phyloP scores from a whole-genome alignment of 148 eudicot species.

The Linanthus parryae region DNA sequence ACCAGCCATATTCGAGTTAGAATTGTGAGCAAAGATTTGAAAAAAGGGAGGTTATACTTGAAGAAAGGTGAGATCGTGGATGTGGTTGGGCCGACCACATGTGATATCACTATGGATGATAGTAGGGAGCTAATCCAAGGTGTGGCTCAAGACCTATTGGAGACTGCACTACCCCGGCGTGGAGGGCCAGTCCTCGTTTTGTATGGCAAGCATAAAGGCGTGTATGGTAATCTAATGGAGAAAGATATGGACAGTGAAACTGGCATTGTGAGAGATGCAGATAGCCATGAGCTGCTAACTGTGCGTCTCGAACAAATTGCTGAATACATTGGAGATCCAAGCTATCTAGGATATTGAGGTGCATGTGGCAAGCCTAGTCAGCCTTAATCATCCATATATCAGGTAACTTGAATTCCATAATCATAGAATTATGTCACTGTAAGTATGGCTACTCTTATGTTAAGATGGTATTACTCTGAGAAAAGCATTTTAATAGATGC shows the following conservation, averaged over 20 bases:
- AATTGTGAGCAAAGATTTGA: conserved; percentile 56
- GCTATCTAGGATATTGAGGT: conserved; percentile 74
- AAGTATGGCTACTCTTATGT: no score
- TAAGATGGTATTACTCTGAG: no score
- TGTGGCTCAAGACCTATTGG: conserved; percentile 67
- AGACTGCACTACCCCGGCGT: conserved; percentile 74
- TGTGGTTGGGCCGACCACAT: conserved; percentile 71
- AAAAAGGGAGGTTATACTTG: conserved; percentile 71
- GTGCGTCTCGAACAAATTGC: conserved; percentile 84
- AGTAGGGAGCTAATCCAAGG: conserved; percentile 72
- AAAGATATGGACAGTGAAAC: conserved; percentile 55
- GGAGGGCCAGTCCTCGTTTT: conserved; percentile 80
- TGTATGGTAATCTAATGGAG: conserved; percentile 70
- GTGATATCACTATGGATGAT: conserved; percentile 87
- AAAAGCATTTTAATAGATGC: no score
- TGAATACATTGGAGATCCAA: conserved; percentile 80
- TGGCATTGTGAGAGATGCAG: conserved; percentile 78
- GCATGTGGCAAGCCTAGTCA: no score
- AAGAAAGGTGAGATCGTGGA: conserved; percentile 80
- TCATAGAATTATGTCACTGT: no score
- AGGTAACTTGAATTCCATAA: no score
- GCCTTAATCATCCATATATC: no score
- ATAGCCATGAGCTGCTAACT: conserved; percentile 52
- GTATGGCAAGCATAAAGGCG: conserved; percentile 77
- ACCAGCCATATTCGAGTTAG: conserved; percentile 78